Percentiles rank a stretch among this genome's conserved stretches.
These are phyloP conservation scores for Nannizzia gypsea DNA, from an alignment of 2,329 filamentous ascomycete species.

Conservation along the genomic window DNA sequence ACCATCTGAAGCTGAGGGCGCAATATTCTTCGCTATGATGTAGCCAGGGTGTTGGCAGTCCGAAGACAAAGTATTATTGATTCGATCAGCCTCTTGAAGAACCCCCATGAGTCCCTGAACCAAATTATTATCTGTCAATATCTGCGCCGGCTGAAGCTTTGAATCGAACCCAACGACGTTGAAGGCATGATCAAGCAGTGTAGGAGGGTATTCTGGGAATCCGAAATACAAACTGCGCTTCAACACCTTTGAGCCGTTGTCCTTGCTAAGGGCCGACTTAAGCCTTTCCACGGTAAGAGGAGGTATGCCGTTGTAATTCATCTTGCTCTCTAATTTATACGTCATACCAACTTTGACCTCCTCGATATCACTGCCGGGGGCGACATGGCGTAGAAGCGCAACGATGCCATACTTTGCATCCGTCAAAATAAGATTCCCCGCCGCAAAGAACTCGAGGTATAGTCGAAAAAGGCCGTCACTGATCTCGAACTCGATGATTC, in stretches of 20 bases:
- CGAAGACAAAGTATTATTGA: constrained; percentile 57
- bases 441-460: constrained; percentile 92
- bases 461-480: constrained; percentile 80
- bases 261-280: constrained; percentile 52
- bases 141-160: constrained; percentile 52
- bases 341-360: constrained; percentile 62
- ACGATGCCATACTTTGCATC: constrained; percentile 74
- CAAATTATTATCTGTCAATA: constrained; percentile 54
- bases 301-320: constrained; percentile 70
- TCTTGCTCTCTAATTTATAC: constrained; percentile 70
- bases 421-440: constrained; percentile 87
- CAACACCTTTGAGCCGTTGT: constrained; percentile 61
- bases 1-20: constrained; percentile 31
- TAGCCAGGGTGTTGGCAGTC: constrained; percentile 62
- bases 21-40: constrained; percentile 61
- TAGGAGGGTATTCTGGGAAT: constrained; percentile 78
- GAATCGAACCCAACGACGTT: constrained; percentile 58
- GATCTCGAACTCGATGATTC: constrained; percentile 84
- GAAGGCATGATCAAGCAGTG: constrained; percentile 78
- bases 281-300: constrained; percentile 63
- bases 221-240: constrained; percentile 70
- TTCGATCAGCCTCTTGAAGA: constrained; percentile 56
- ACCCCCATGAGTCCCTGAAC: constrained; percentile 57
- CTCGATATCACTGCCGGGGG: constrained; percentile 72
- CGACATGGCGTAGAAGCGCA: constrained; percentile 65